phyloP scores from a whole-genome alignment of 164 flowering plant genomes.

The Cinnamomum chago region DNA sequence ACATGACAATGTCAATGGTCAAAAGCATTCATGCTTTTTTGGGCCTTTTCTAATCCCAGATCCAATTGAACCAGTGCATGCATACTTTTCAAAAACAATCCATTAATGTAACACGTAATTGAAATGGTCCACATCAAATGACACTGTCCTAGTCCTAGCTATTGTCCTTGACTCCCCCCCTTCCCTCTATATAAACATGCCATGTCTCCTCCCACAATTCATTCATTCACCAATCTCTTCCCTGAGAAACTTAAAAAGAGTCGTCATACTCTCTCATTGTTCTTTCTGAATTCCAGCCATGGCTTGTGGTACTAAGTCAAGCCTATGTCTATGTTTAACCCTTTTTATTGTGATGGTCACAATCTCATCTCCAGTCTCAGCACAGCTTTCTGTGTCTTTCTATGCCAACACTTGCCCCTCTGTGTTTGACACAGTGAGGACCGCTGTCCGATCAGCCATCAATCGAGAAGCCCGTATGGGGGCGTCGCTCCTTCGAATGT shows the following conservation, averaged over 20 bases:
- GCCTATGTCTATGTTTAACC: neutral
- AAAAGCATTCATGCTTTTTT: no score
- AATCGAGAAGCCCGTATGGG: slow-evolving; percentile 34
- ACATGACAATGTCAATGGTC: no score
- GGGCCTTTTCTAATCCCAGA: no score
- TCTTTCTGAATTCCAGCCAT: neutral
- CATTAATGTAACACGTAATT: no score
- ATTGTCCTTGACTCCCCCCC: neutral
- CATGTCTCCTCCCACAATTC: neutral
- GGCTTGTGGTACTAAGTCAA: neutral
- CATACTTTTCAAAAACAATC: no score
- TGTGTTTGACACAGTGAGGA: slow-evolving; percentile 26
- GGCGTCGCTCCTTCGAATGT: slow-evolving; percentile 34
- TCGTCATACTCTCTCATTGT: neutral
- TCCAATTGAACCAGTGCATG: no score
- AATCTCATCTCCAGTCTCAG: slow-evolving; percentile 12
- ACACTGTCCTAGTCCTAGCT: no score
- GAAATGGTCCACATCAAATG: no score
- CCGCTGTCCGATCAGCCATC: slow-evolving; percentile 17
- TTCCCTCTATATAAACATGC: neutral
- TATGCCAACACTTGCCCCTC: slow-evolving; percentile 35
- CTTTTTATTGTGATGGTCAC: neutral
- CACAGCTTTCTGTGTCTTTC: slow-evolving; percentile 23
- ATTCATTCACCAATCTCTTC: neutral
- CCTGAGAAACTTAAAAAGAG: neutral